These are phyloP conservation scores for Colletotrichum sp. DNA, from an alignment of 2,329 filamentous ascomycete genomes.

Conservation along the genomic window DNA sequence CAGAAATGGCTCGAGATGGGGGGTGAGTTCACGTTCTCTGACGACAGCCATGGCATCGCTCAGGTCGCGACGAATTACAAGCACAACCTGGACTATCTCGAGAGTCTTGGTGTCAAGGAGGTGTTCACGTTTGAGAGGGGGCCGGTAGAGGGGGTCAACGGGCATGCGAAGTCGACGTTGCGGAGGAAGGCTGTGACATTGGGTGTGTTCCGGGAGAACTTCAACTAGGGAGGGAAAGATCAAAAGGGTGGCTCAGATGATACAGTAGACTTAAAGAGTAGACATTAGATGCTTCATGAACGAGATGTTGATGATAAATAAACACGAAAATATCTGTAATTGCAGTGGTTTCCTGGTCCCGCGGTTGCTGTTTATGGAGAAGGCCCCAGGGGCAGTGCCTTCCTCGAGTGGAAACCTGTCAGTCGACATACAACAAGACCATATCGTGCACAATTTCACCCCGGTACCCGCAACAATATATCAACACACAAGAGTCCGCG, in stretches of 20 bases:
- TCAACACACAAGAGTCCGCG: background rate
- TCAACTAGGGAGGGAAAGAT: conserved; percentile 16
- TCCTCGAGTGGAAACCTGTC: background rate
- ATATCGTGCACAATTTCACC: background rate
- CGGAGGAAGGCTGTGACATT: conserved; percentile 49
- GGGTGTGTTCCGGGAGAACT: conserved; percentile 38
- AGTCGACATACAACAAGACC: background rate
- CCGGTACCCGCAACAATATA: background rate
- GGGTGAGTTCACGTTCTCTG: conserved; percentile 87
- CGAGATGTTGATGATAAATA: background rate
- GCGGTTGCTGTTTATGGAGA: background rate
- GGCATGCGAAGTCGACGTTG: conserved; percentile 37
- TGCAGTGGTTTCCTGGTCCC: background rate
- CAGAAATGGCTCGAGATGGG: conserved; percentile 75
- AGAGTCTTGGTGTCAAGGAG: conserved; percentile 65
- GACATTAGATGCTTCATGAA: background rate
- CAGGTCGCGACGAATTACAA: conserved; percentile 89
- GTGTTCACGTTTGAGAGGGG: conserved; percentile 61
- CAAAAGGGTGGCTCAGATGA: background rate
- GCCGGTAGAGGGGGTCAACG: conserved; percentile 29
- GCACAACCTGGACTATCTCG: conserved; percentile 73
- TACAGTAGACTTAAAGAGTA: background rate
- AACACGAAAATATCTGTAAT: background rate
- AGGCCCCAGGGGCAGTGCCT: background rate
- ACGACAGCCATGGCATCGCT: conserved; percentile 89